phyloP scores from a whole-genome alignment of 129 eudicot genomes.

The Chrysanthemum makinoi region DNA sequence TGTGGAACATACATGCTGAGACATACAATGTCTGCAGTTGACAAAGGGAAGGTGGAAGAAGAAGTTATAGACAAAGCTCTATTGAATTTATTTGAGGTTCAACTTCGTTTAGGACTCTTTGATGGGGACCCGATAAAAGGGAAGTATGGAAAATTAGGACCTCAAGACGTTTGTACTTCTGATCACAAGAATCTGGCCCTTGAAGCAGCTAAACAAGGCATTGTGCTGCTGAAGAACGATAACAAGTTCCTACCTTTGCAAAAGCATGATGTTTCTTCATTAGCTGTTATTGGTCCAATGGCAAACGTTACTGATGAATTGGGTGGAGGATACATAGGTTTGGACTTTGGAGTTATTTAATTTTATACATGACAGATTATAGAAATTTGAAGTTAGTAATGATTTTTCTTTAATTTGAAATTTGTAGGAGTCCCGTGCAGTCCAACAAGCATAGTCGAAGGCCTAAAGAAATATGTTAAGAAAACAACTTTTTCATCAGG shows the following conservation, averaged over 20 bases:
- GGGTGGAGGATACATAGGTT: constrained; percentile 90
- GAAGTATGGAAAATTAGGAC: constrained; percentile 55
- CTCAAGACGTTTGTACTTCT: constrained; percentile 60
- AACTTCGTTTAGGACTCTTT: constrained; percentile 72
- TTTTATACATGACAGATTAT: background rate
- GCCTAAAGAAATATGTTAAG: constrained; percentile 48
- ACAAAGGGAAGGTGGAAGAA: constrained; percentile 66
- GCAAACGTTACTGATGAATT: constrained; percentile 54
- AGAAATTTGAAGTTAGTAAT: background rate
- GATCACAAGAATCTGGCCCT: constrained; percentile 68
- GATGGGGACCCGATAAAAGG: constrained; percentile 64
- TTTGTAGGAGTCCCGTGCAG: constrained; percentile 70
- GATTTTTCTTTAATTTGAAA: background rate
- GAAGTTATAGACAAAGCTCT: constrained; percentile 77
- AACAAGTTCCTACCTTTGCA: constrained; percentile 67
- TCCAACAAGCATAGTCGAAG: constrained; percentile 60
- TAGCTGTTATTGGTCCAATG: constrained; percentile 87
- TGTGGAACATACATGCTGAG: constrained; percentile 88
- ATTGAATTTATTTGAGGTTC: constrained; percentile 64
- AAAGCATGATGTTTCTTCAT: constrained; percentile 49
- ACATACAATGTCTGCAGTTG: constrained; percentile 58
- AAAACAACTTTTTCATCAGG: constrained; percentile 49
- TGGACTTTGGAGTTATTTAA: constrained; percentile 31
- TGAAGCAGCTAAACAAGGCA: constrained; percentile 86
- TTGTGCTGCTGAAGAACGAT: constrained; percentile 84